Percentiles rank a stretch among this genome's conserved stretches.
These are phyloP conservation scores for Apiospora kogelbergensis DNA, from an alignment of 2,329 filamentous ascomycete species.

Conservation along the genomic window DNA sequence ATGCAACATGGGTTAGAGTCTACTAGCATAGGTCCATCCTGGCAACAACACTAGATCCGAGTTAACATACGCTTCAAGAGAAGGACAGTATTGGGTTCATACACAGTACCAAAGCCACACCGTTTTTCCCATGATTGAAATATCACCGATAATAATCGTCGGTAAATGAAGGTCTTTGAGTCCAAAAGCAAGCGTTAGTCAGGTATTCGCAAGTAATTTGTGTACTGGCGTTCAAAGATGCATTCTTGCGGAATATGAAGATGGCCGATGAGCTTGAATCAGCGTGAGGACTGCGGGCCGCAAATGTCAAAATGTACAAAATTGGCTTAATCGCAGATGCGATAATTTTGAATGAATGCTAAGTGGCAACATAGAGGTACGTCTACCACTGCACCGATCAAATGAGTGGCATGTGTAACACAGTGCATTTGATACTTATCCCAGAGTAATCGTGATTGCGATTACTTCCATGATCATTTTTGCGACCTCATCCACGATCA, in stretches of 20 bases:
- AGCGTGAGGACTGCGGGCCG: no score
- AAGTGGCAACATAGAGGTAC: not conserved
- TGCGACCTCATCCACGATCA: not conserved
- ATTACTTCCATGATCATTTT: not conserved
- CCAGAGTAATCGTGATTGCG: not conserved
- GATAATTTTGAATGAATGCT: not conserved
- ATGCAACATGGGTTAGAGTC: not conserved
- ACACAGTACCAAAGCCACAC: not conserved
- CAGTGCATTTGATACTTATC: not conserved
- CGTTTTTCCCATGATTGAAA: no score
- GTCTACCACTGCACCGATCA: not conserved
- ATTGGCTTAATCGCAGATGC: not conserved
- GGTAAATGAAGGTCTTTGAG: no score
- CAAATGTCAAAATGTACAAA: not conserved
- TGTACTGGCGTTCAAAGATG: no score
- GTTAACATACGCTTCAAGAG: no score
- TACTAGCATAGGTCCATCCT: not conserved
- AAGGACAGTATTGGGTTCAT: not conserved
- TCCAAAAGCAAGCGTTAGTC: no score
- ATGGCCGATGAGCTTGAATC: no score
- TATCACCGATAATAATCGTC: no score
- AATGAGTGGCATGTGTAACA: not conserved
- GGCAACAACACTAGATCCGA: not conserved
- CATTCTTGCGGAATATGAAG: no score
- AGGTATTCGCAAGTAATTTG: no score